Evolutionary conservation across 2,329 filamentous ascomycete genomes (phyloP).

Genomic region (Colletotrichum cordylinicola): DNA sequence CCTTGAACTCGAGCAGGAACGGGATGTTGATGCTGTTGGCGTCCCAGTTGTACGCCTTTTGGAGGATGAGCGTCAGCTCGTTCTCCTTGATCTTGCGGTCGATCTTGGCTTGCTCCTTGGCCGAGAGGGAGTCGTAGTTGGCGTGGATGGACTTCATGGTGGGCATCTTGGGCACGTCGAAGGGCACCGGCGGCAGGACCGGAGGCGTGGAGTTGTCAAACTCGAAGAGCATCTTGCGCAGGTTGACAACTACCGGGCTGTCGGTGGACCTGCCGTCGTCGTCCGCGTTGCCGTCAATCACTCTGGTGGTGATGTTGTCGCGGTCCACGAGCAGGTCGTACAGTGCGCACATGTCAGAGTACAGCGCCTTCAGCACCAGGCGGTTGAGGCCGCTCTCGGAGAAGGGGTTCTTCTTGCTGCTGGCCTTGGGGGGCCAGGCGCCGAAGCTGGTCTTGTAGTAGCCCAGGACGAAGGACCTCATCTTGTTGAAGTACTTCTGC

Average conservation of each 20-base stretch:
- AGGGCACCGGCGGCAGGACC: slow-evolving; percentile 89
- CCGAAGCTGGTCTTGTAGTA: slow-evolving; percentile 68
- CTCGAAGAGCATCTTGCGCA: slow-evolving; percentile 83
- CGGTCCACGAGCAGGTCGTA: slow-evolving; percentile 92
- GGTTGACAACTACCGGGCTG: slow-evolving; percentile 69
- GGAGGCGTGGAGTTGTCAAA: slow-evolving; percentile 90
- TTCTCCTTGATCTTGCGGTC: slow-evolving; percentile 77
- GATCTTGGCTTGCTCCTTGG: slow-evolving; percentile 78
- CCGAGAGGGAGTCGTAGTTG: slow-evolving; percentile 67
- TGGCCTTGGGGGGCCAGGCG: slow-evolving; percentile 89
- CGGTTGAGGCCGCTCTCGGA: slow-evolving; percentile 87
- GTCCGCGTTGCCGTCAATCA: slow-evolving; percentile 67
- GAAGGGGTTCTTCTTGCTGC: slow-evolving; percentile 89
- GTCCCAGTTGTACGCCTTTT: slow-evolving; percentile 82
- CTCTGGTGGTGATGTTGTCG: slow-evolving; percentile 76
- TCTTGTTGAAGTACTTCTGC: slow-evolving; percentile 75
- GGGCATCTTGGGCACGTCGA: slow-evolving; percentile 83
- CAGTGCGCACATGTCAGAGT: slow-evolving; percentile 82
- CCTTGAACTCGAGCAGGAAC: slow-evolving; percentile 73
- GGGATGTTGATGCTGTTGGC: slow-evolving; percentile 62
- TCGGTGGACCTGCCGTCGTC: slow-evolving; percentile 47
- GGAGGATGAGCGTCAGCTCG: slow-evolving; percentile 78
- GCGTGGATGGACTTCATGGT: slow-evolving; percentile 69
- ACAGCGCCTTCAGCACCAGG: slow-evolving; percentile 80
- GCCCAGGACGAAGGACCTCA: slow-evolving; percentile 74